phyloP scores from a whole-genome alignment of 768 basidiomycete species.

The Daedaleopsis sinensis region DNA sequence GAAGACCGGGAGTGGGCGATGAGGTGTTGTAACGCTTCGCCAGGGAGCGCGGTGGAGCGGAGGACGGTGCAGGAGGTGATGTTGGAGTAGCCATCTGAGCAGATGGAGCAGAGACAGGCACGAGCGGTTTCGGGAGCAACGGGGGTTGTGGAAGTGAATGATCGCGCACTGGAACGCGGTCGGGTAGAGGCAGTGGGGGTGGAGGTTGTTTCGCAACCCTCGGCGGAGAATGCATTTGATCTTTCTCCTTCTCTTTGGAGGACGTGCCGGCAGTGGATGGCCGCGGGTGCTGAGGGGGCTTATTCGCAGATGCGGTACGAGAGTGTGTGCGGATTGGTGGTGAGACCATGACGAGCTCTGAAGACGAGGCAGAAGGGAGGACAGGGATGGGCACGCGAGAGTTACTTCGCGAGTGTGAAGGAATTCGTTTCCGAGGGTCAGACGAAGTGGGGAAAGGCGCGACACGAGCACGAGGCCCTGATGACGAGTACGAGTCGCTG shows the following conservation, averaged over 20 bases:
- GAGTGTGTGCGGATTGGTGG: slow-evolving; percentile 9
- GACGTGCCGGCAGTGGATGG: background rate
- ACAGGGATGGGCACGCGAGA: slow-evolving; percentile 8
- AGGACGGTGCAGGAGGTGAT: background rate
- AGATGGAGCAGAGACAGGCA: background rate
- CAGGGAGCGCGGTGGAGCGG: background rate
- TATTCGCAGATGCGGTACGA: slow-evolving; percentile 4
- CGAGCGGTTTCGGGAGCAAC: background rate
- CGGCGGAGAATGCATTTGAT: background rate
- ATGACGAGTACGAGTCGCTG: background rate
- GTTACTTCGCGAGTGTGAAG: slow-evolving; percentile 11
- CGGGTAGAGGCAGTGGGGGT: background rate
- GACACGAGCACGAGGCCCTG: background rate
- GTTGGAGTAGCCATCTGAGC: background rate
- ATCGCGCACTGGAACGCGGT: background rate
- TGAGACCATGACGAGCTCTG: slow-evolving; percentile 12
- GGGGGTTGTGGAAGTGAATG: background rate
- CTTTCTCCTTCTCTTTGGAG: background rate
- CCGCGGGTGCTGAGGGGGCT: background rate
- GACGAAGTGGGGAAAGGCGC: slow-evolving; percentile 1
- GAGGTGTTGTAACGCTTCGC: background rate
- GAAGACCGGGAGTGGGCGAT: background rate
- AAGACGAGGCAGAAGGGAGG: slow-evolving; percentile 10
- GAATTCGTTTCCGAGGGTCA: background rate
- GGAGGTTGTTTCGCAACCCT: background rate